Base-by-base conservation (phyloP, 176 grass and related monocot genomes). In the Phoenix dactylifera region DNA sequence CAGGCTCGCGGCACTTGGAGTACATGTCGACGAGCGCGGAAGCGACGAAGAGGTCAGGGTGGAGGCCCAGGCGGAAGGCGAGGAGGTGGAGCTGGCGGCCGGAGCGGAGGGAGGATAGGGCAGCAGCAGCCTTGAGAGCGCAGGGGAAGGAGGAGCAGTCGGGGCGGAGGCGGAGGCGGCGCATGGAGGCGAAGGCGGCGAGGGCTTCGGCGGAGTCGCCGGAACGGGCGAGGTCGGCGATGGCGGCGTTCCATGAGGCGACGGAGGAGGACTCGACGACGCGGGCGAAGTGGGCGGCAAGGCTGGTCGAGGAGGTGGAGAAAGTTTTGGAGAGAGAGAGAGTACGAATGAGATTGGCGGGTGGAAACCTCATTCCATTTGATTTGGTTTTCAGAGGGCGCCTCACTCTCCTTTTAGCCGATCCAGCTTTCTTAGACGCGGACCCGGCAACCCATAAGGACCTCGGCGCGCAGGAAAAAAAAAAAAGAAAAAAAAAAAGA, bases 1-100 rank as follows among this genome's bases (percentile, higher is more conserved):
- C 26, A 3, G 80, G 82, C 18, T 76, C 16, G 49, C 66, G 49
- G 72, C 89, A 95, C 28, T 74, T 74, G 52, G 86, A 70, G 61
- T 95, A 95, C 89, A 95, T 95, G 57, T 95, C 75, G 61, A 95
- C 63, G 54, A 95, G 77, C 6, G 89, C 68, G 25, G 89, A 95
- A 52, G 81, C 75, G 20, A 83, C 53, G 73, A 85, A 95, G 0
- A 75, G 68, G 53, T 95, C 82, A 15, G 78, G 77, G 52, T 88
- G 76, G 55, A 88, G 73, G 4, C 89, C 89, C 6, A 83, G 57
- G 2, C 81, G 77, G 15, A 95, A 52, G 16, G 85, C 63, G 20
- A 88, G 61, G 56, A 88, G 75, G 65, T 95, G 89, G 22, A 95
- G 75, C 78, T 95, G 89, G 57, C 81, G 85, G 25, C 89, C 89